Percentiles rank a stretch among this genome's conserved stretches.
phyloP scores from a whole-genome alignment of 352 stramenopile species.

The Pythium apleroticum region DNA sequence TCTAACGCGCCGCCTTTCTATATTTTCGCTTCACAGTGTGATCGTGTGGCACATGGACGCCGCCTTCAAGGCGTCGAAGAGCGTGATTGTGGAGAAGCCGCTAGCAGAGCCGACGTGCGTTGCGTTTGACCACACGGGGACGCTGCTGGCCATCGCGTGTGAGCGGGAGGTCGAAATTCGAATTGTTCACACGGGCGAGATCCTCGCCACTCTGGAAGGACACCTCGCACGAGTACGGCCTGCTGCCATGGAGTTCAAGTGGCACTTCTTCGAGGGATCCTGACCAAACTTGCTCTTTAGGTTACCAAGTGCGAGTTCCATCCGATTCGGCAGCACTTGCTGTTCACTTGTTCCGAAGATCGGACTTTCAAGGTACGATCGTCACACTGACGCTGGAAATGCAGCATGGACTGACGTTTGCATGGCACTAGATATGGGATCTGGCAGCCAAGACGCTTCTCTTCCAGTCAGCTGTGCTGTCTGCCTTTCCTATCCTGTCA shows the following conservation, averaged over 20 bases:
- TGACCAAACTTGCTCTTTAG: slow-evolving; percentile 22
- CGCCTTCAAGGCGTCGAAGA: slow-evolving; percentile 30
- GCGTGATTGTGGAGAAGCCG: slow-evolving; percentile 44
- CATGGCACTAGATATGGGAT: slow-evolving; percentile 66
- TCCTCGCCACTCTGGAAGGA: slow-evolving; percentile 69
- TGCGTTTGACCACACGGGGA: slow-evolving; percentile 65
- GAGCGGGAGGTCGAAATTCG: slow-evolving; percentile 58
- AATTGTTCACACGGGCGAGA: slow-evolving; percentile 46
- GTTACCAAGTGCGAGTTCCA: slow-evolving; percentile 78
- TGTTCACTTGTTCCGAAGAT: slow-evolving; percentile 79
- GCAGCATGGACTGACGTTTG: not conserved
- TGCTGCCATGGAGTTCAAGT: no score
- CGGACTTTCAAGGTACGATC: slow-evolving; percentile 74
- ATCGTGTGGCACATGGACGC: slow-evolving; percentile 60
- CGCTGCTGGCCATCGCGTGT: slow-evolving; percentile 53
- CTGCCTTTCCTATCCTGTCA: slow-evolving; percentile 69
- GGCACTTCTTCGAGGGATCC: no score
- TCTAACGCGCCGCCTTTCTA: not conserved
- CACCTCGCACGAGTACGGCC: slow-evolving; percentile 51
- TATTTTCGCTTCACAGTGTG: slow-evolving; percentile 33
- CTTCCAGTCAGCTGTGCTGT: slow-evolving; percentile 79
- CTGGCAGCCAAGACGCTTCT: slow-evolving; percentile 54
- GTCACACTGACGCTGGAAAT: not conserved
- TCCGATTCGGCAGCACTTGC: slow-evolving; percentile 56
- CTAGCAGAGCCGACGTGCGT: slow-evolving; percentile 43